Base-by-base conservation (phyloP, 805 yeast genomes). In the Candida vaughaniae region DNA sequence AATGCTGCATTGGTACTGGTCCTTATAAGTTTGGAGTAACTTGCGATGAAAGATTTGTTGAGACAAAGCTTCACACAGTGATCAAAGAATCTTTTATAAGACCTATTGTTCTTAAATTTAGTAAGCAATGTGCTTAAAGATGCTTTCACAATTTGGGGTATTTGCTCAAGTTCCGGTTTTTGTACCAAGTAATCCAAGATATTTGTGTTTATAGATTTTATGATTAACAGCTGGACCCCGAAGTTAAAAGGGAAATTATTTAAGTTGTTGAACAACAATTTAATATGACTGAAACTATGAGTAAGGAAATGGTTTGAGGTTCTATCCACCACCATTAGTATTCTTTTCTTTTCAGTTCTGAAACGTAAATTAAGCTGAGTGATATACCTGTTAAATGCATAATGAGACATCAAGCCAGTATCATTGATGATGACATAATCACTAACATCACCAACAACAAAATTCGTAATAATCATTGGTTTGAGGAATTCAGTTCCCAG, bases 401-500 rank as follows among this genome's bases (percentile, higher is more conserved):
- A 51, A 3, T 39, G 17, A 2, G 59, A 42, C 37, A 47, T 47
- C 12, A 51, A 28, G 3, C 55, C 53, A 6, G 56, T 56, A 3
- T 31, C 28, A 34, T 32, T 27, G 14, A 22, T 16, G 4, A 29
- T 15, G 4, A 26, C 15, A 22, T 35, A 25, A 5, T 18, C 31
- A 14, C 8, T 10, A 23, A 22, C 20, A 9, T 22, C 23, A 16
- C 29, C 26, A 16, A 22, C 31, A 3, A 19, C 8, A 12, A 51
- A 31, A 32, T 53, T 53, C 12, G 52, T 32, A 1, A 56, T 42
- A 4, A 56, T 44, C 19, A 52, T 33, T 1, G 62, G 62, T n/a
- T 45, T 39, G 12, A 51, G 43, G 17, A 58, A 50, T 22, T 49
- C 45, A 6, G 52, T 31, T 12, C 53, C 55, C 8, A 40, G 29